phyloP scores from a whole-genome alignment of 176 grass and related monocot genomes.

The Oryza coarctata region DNA sequence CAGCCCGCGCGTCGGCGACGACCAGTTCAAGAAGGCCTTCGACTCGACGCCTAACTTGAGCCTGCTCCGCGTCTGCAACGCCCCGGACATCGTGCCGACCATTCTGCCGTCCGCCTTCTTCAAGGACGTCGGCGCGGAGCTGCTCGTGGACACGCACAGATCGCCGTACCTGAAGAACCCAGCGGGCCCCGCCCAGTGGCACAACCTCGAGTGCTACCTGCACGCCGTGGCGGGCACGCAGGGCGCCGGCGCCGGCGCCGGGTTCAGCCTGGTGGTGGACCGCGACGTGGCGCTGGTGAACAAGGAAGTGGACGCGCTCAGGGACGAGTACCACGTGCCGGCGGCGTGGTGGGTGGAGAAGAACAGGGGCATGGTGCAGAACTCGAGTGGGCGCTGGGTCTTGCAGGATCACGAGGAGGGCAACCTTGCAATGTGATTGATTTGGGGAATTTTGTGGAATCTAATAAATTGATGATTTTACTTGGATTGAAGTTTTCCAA shows the following conservation, averaged over 20 bases:
- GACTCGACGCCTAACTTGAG: constrained; percentile 25
- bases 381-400: constrained; percentile 49
- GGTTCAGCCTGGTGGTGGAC: constrained; percentile 59
- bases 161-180: constrained; percentile 65
- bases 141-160: constrained; percentile 60
- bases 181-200: constrained; percentile 45
- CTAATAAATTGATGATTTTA: not conserved
- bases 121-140: constrained; percentile 65
- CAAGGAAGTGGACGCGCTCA: constrained; percentile 65
- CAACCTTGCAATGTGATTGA: constrained; percentile 30
- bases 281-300: constrained; percentile 80
- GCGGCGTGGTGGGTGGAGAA: constrained; percentile 60
- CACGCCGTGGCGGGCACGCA: constrained; percentile 75
- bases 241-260: constrained; percentile 25
- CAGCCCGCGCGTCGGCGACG: constrained; percentile 74
- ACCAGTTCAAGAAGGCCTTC: constrained; percentile 57
- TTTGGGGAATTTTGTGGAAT: not conserved
- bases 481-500: not conserved
- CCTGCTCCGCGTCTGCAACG: constrained; percentile 73
- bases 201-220: constrained; percentile 81
- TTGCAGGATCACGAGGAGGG: constrained; percentile 78
- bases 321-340: constrained; percentile 65
- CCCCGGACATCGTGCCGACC: constrained; percentile 59
- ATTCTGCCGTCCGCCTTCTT: constrained; percentile 59
- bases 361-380: constrained; percentile 79